Conservation (phyloP, 2,329 filamentous ascomycete species). For the Talaromyces albobiverticillius region DNA sequence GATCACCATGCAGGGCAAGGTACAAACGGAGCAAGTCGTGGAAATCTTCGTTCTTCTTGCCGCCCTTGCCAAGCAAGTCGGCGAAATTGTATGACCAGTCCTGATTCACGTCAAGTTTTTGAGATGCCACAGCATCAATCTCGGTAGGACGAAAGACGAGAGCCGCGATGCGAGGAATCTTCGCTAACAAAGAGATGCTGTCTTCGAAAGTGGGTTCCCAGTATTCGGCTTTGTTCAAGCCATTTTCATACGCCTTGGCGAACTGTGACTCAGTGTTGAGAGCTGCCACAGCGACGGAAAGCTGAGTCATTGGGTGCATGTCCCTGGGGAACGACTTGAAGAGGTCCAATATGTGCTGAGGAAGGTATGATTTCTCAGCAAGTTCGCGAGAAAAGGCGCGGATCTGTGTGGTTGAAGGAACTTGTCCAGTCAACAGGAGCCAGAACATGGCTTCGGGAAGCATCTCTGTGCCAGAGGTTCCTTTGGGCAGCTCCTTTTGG, state of each 20-base stretch:
- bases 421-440: slow-evolving; percentile 89
- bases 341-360: slow-evolving; percentile 79
- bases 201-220: slow-evolving; percentile 99
- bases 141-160: slow-evolving; percentile 93
- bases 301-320: slow-evolving; percentile 97
- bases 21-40: slow-evolving; percentile 93
- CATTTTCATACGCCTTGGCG: slow-evolving; percentile 86
- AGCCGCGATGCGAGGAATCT: slow-evolving; percentile 92
- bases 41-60: slow-evolving; percentile 69
- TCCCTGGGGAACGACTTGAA: slow-evolving; percentile 85
- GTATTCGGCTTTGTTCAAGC: slow-evolving; percentile 92
- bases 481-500: slow-evolving; percentile 89
- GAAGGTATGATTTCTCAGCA: slow-evolving; percentile 79
- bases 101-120: slow-evolving; percentile 72
- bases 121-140: slow-evolving; percentile 70
- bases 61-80: slow-evolving; percentile 87
- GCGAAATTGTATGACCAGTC: slow-evolving; percentile 99
- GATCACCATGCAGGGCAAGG: slow-evolving; percentile 93
- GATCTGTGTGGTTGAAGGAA: slow-evolving; percentile 78
- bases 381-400: slow-evolving; percentile 80
- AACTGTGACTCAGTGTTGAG: slow-evolving; percentile 93
- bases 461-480: slow-evolving; percentile 87
- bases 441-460: slow-evolving; percentile 99
- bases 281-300: slow-evolving; percentile 91
- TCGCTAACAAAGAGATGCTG: slow-evolving; percentile 86